These are phyloP conservation scores for Pezicula rhizophila DNA, from an alignment of 2,329 filamentous ascomycete genomes.

Conservation along the genomic window DNA sequence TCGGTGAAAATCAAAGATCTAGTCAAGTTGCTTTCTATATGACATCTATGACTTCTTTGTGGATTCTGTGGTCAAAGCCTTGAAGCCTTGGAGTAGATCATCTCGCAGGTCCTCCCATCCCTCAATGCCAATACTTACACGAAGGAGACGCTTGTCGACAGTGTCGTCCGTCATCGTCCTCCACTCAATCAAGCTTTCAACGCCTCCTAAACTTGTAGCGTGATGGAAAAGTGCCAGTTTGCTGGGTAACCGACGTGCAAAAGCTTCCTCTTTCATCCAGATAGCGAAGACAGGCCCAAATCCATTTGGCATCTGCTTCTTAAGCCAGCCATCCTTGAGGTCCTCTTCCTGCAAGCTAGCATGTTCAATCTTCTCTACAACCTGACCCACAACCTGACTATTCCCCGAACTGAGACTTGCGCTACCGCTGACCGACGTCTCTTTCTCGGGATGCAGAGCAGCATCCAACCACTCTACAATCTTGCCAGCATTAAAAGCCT, in stretches of 20 bases:
- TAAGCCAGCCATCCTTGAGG: slow-evolving; percentile 61
- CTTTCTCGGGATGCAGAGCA: slow-evolving; percentile 19
- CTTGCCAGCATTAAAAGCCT: slow-evolving; percentile 62
- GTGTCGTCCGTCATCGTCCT: slow-evolving; percentile 74
- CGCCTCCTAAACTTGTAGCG: slow-evolving; percentile 86
- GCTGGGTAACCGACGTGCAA: slow-evolving; percentile 67
- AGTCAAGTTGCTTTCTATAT: too few species aligned
- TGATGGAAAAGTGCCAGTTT: slow-evolving; percentile 83
- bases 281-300: slow-evolving; percentile 86
- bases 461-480: slow-evolving; percentile 66
- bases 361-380: slow-evolving; percentile 62
- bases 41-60: too few species aligned
- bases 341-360: slow-evolving; percentile 70
- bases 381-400: slow-evolving; percentile 39
- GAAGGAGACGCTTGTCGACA: slow-evolving; percentile 66
- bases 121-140: slow-evolving; percentile 85
- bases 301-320: slow-evolving; percentile 83
- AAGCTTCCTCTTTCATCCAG: slow-evolving; percentile 50
- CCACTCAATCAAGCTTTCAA: slow-evolving; percentile 97
- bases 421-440: slow-evolving; percentile 1
- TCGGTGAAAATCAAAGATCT: too few species aligned
- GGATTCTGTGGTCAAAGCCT: slow-evolving; percentile 20
- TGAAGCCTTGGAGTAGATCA: slow-evolving; percentile 66
- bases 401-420: slow-evolving; percentile 25
- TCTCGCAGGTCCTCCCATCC: slow-evolving; percentile 74